Evolutionary conservation across 768 basidiomycete species (phyloP), one percentile per base, ranked within the genome.

Genomic region (Calocybe indica): DNA sequence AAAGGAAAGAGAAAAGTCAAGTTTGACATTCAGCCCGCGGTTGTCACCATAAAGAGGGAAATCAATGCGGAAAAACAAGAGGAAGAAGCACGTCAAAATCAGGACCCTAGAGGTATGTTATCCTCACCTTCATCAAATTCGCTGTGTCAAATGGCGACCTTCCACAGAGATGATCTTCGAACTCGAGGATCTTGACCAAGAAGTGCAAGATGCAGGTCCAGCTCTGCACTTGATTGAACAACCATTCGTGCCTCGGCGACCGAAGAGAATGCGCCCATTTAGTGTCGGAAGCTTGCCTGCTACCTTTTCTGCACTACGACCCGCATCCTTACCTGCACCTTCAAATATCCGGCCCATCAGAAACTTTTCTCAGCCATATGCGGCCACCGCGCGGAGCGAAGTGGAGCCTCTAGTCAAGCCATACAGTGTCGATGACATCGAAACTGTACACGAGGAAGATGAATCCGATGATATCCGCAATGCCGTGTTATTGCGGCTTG

Each of bases 1-100:
- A 69, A 85, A 69, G 70, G 72, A 43, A 86, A 82, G 62, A 71
- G 79, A 51, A 85, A 80, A 61, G 83, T 89, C 30, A 86, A 83
- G 7, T 89, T 89, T 55, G 77, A 88, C 52, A 76, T 84, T 42
- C 69, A 82, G 58, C 76, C 81, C 14, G 79, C 72, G 35, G 72
- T 76, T 8, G 65, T 72, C 22, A 68, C 74, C n/a, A 74, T 75
- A 51, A 68, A 73, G 30, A 62, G 62, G 28, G 64, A 73, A 48
- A 56, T 65, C 12, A 64, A 62, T 32, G 49, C 62, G 13, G 65
- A 63, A 47, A 57, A 59, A 37, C 62, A 61, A 37, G 65, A 62
- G 36, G 64, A 67, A 46, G 61, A 58, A 15, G 58, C 56, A 36
- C 47, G 46, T 34, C 58, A 54, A 35, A 57, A 56, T 35, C 51